Evolutionary conservation across 1,284 basidiomycete species (phyloP).

Genomic region (Xerocomus minutiporus): DNA sequence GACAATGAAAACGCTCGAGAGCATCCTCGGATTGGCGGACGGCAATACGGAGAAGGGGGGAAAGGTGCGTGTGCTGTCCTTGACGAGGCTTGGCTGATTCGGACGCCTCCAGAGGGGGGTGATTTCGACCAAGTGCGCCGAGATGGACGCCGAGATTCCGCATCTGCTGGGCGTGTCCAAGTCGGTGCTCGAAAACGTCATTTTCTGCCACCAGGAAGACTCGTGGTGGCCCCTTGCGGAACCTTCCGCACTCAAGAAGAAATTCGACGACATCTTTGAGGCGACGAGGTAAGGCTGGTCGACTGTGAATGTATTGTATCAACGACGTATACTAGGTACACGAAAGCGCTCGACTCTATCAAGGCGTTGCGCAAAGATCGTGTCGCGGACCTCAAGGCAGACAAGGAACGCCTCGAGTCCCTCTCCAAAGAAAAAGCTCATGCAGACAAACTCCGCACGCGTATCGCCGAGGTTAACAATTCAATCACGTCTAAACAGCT

Average conservation of each 20-base stretch:
- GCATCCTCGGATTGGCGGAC: constrained; percentile 77
- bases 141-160: constrained; percentile 94
- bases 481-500: constrained; percentile 70
- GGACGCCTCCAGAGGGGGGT: constrained; percentile 61
- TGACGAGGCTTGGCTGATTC: not conserved
- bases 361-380: constrained; percentile 88
- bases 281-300: constrained; percentile 73
- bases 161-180: constrained; percentile 92
- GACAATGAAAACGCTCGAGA: constrained; percentile 98
- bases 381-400: constrained; percentile 85
- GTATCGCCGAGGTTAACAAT: constrained; percentile 62
- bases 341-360: constrained; percentile 94
- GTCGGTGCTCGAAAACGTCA: constrained; percentile 96
- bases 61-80: constrained; percentile 51
- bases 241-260: constrained; percentile 90
- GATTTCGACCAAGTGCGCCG: constrained; percentile 94
- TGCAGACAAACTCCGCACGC: constrained; percentile 74
- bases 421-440: constrained; percentile 83
- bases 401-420: constrained; percentile 82
- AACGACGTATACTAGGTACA: constrained; percentile 60
- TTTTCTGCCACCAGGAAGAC: constrained; percentile 99
- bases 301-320: not conserved
- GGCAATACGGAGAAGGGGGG: constrained; percentile 62
- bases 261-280: constrained; percentile 99
- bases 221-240: constrained; percentile 98